These are phyloP conservation scores for Dendrobium officinale DNA, from an alignment of 106 monocot genomes.

Conservation along the genomic window DNA sequence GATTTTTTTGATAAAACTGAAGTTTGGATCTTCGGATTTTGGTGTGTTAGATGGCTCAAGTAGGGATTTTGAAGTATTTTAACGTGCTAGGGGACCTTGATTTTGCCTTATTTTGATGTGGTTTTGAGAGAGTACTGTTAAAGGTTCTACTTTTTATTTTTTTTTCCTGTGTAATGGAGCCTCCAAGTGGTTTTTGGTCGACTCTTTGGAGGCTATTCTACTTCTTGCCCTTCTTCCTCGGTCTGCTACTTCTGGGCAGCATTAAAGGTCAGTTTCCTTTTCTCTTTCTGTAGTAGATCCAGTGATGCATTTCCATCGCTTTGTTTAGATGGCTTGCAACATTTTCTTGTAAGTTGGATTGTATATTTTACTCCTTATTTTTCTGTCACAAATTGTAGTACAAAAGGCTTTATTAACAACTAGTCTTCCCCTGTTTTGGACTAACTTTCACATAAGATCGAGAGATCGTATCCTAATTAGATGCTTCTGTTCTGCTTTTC, in stretches of 20 bases:
- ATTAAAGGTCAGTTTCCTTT: conserved; percentile 7
- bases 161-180: not conserved
- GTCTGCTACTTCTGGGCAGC: conserved; percentile 4
- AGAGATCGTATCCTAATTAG: not conserved
- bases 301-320: not conserved
- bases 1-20: not conserved
- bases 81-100: not conserved
- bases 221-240: conserved; percentile 8
- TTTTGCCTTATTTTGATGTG: not conserved
- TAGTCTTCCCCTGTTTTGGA: not conserved
- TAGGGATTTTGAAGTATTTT: too few relatives aligned
- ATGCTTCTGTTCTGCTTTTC: not conserved
- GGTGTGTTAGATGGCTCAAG: not conserved
- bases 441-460: not conserved
- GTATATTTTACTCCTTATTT: not conserved
- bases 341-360: not conserved
- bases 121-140: not conserved
- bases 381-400: not conserved
- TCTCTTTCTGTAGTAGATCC: not conserved
- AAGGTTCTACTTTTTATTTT: too few relatives aligned
- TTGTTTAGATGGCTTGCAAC: not conserved
- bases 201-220: conserved; percentile 11
- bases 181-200: conserved; percentile 8
- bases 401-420: not conserved
- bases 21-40: not conserved